Evolutionary conservation across 306 rosid genomes (phyloP), one percentile per base, ranked within the genome.

Genomic region (Quercus agrifolia): DNA sequence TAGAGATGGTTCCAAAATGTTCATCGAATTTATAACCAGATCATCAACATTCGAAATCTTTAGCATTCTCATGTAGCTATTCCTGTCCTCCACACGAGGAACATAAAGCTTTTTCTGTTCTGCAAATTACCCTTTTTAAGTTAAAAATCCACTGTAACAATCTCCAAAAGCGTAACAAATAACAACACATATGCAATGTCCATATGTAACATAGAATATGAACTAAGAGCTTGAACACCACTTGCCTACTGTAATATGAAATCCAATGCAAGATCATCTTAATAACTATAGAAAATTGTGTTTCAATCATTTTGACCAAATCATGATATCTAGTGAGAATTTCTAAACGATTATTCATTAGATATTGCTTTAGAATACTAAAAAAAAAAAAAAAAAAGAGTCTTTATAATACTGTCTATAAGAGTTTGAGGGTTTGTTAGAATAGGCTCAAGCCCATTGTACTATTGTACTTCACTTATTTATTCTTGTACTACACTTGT

Each of bases 31-130:
- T 10, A 30, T 27, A 10, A 18, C 12, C 66, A 74, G 68, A 31
- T 30, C 68, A 35, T 20, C 19, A 55, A 74, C 46, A 56, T 5
- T 74, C 20, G 33, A 19, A 19, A 74, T 57, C 20, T 35, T 57
- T 17, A 74, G 68, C 78, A 56, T 74, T 57, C 54, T 56, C 78
- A 74, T 74, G 63, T 73, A 52, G 76, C 63, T 73, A 73, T 73
- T 54, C 61, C 76, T 52, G 49, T 73, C 76, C 76, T 44, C 61
- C 23, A 73, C 62, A 1, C 38, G 76, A 21, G 76, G 76, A 73
- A 28, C 44, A 54, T 73, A 73, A 27, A 73, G 63, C 12, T 3
- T 73, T 73, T 52, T 73, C 62, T 54, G 46, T 13, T 17, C 76
- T 54, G 57, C 31, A 17, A 35, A 70, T 44, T 38, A 49, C 54